A percentile compares a stretch with the other conserved stretches of the same genome.
phyloP scores from a whole-genome alignment of 768 basidiomycete genomes.

The Scleroderma bovista region DNA sequence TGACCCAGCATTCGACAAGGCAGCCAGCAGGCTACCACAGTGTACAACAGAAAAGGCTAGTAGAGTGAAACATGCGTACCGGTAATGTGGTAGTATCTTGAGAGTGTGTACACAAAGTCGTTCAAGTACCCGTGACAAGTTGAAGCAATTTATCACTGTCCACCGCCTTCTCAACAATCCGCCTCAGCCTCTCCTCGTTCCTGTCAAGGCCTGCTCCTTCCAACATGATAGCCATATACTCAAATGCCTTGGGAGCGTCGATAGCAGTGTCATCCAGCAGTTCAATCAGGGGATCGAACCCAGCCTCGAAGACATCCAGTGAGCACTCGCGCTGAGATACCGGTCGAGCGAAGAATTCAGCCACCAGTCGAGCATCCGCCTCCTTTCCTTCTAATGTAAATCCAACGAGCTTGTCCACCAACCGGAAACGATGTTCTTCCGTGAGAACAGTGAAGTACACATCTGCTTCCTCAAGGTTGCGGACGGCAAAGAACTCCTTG shows the following conservation, averaged over 20 bases:
- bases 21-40: no score
- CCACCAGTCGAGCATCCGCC: conserved; percentile 71
- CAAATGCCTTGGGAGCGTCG: conserved; percentile 84
- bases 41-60: no score
- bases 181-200: conserved; percentile 52
- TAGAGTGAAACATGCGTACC: no score
- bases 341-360: conserved; percentile 64
- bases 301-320: conserved; percentile 62
- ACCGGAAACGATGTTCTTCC: conserved; percentile 49
- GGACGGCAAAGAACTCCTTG: conserved; percentile 84
- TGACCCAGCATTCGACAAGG: no score
- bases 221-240: conserved; percentile 69
- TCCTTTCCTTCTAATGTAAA: conserved; percentile 79
- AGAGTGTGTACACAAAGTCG: no score
- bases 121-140: conserved; percentile 62
- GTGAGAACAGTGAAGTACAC: conserved; percentile 78
- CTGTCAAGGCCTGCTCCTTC: conserved; percentile 57
- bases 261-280: conserved; percentile 84
- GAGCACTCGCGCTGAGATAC: conserved; percentile 56
- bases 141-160: conserved; percentile 55
- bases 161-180: conserved; percentile 55
- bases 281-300: conserved; percentile 65
- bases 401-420: conserved; percentile 73
- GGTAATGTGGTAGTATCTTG: no score
- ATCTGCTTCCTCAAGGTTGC: conserved; percentile 83